Percentiles rank a stretch among this genome's conserved stretches.
Conservation (phyloP, 441 rosid species). For the Arabidopsis lyrata region DNA sequence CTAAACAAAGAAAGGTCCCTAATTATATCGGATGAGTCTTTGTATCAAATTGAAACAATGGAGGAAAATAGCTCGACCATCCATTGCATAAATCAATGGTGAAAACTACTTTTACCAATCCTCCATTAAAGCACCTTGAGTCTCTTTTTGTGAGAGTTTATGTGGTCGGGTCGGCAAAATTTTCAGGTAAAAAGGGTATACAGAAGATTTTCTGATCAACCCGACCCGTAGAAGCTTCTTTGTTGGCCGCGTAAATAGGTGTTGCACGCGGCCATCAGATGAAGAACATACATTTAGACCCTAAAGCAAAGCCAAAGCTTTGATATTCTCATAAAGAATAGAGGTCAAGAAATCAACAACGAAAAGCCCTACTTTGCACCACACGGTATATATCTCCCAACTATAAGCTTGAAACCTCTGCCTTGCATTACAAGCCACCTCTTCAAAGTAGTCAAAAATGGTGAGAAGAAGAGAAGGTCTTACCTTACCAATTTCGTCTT, state of each 20-base stretch:
- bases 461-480: conserved; percentile 47
- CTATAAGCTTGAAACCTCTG: conserved; percentile 9
- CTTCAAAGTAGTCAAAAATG: conserved; percentile 42
- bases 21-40: conserved; percentile 31
- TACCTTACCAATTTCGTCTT: conserved; percentile 46
- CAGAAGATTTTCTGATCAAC: conserved; percentile 41
- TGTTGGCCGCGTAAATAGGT: conserved; percentile 47
- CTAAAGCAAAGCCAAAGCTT: background rate
- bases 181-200: conserved; percentile 21
- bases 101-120: conserved; percentile 15
- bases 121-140: conserved; percentile 31
- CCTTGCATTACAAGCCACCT: conserved; percentile 12
- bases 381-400: conserved; percentile 10
- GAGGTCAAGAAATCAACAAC: conserved; percentile 1
- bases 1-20: conserved; percentile 43
- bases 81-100: conserved; percentile 44
- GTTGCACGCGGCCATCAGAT: conserved; percentile 46
- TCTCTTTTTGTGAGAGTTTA: conserved; percentile 38
- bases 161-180: conserved; percentile 42
- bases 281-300: conserved; percentile 1
- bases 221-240: conserved; percentile 46
- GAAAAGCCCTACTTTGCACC: conserved; percentile 37
- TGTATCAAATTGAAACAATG: conserved; percentile 39
- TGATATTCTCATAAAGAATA: background rate
- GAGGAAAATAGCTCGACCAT: conserved; percentile 41